Percentiles rank a stretch among this genome's conserved stretches.
Conservation (phyloP, 2,329 filamentous ascomycete species). For the Cladosporium sp. region DNA sequence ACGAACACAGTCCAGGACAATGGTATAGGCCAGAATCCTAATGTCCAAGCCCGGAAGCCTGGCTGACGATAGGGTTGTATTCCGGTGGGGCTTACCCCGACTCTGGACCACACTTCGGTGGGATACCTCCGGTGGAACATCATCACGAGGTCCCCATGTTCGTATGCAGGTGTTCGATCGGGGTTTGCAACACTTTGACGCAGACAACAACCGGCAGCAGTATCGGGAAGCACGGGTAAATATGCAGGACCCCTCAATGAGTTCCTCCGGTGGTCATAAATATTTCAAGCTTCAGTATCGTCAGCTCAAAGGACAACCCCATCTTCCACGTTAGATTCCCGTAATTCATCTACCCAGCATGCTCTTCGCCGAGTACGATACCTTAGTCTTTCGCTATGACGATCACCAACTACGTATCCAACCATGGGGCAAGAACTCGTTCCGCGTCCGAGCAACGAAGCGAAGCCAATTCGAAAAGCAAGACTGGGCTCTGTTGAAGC, state of each 20-base stretch:
- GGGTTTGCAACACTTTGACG: background rate
- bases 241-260: background rate
- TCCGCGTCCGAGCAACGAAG: conserved; percentile 48
- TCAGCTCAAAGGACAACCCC: background rate
- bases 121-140: background rate
- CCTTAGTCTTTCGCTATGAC: conserved; percentile 56
- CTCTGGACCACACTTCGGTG: background rate
- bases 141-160: background rate
- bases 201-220: background rate
- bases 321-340: background rate
- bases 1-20: background rate
- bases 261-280: background rate
- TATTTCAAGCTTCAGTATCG: background rate
- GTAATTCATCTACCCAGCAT: conserved; percentile 16
- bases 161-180: background rate
- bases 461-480: conserved; percentile 33
- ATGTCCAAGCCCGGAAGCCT: background rate
- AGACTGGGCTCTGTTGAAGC: conserved; percentile 38
- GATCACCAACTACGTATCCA: conserved; percentile 48
- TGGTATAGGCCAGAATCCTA: background rate
- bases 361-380: conserved; percentile 48
- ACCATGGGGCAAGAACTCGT: conserved; percentile 46
- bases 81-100: background rate
- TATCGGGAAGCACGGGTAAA: background rate
- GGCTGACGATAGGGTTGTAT: background rate